Evolutionary conservation across 306 rosid species (phyloP).

Genomic region (Rosa chinensis): DNA sequence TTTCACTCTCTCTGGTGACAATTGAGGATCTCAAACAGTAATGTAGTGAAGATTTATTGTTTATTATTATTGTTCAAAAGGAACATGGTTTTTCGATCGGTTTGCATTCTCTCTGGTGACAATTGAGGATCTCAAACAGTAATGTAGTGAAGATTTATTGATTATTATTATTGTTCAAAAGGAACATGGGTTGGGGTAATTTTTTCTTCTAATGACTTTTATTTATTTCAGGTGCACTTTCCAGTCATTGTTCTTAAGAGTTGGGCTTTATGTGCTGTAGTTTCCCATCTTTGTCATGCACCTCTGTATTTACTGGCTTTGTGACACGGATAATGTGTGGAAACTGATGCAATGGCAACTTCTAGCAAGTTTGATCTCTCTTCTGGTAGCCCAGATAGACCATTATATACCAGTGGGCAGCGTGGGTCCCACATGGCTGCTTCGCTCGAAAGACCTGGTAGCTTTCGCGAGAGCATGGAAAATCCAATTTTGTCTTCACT

Average conservation of each 20-base stretch:
- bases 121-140: not conserved
- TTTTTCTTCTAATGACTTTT: slow-evolving; percentile 23
- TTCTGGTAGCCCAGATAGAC: slow-evolving; percentile 89
- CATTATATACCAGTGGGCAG: slow-evolving; percentile 73
- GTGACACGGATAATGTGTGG: slow-evolving; percentile 51
- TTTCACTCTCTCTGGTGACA: not conserved
- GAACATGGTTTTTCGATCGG: not conserved
- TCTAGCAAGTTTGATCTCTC: slow-evolving; percentile 89
- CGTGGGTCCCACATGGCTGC: slow-evolving; percentile 93
- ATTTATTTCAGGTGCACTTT: slow-evolving; percentile 54
- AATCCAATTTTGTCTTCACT: slow-evolving; percentile 81
- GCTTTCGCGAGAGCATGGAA: slow-evolving; percentile 86
- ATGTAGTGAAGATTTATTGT: slow-evolving; percentile 2
- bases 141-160: not conserved
- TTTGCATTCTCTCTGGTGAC: not conserved
- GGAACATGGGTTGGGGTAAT: not conserved
- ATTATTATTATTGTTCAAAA: not conserved
- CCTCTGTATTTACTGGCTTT: slow-evolving; percentile 53
- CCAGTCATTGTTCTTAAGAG: slow-evolving; percentile 25
- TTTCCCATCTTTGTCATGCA: slow-evolving; percentile 58
- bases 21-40: not conserved
- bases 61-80: not conserved
- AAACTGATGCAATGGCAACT: slow-evolving; percentile 81
- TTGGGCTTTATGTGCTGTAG: slow-evolving; percentile 57
- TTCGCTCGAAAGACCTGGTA: slow-evolving; percentile 80